These are phyloP conservation scores for Phytopythium aichiense DNA, from an alignment of 352 stramenopile genomes.

Conservation along the genomic window DNA sequence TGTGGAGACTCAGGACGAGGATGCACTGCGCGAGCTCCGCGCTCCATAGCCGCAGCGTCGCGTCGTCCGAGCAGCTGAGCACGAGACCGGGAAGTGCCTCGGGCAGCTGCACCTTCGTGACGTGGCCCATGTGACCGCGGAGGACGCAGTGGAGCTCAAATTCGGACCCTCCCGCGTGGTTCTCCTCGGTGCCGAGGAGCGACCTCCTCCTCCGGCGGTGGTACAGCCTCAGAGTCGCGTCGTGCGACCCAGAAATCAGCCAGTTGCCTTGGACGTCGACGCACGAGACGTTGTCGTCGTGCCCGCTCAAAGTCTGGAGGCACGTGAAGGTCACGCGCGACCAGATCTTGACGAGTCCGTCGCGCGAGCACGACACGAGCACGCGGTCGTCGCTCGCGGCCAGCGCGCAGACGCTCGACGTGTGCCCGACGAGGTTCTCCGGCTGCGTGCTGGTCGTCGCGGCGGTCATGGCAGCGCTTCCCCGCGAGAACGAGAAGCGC, in stretches of 20 bases:
- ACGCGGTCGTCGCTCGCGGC: conserved; percentile 48
- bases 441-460: conserved; percentile 8
- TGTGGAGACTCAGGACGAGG: conserved; percentile 34
- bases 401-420: conserved; percentile 53
- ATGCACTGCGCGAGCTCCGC: conserved; percentile 34
- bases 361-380: conserved; percentile 60
- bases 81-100: conserved; percentile 18
- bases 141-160: conserved; percentile 45
- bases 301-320: conserved; percentile 61
- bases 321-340: conserved; percentile 44
- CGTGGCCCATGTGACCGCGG: conserved; percentile 44
- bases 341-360: conserved; percentile 72
- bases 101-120: conserved; percentile 49
- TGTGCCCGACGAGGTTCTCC: conserved; percentile 53
- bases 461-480: not conserved
- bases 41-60: conserved; percentile 55
- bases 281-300: conserved; percentile 59
- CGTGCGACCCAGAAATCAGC: conserved; percentile 70
- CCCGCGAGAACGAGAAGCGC: not conserved
- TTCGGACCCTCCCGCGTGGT: not conserved
- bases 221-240: conserved; percentile 60
- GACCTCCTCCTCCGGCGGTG: conserved; percentile 9
- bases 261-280: conserved; percentile 41
- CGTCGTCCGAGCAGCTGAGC: conserved; percentile 60
- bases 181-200: not conserved